Conservation (phyloP, 2,329 filamentous ascomycete genomes). For the Acrocalymma vagum region DNA sequence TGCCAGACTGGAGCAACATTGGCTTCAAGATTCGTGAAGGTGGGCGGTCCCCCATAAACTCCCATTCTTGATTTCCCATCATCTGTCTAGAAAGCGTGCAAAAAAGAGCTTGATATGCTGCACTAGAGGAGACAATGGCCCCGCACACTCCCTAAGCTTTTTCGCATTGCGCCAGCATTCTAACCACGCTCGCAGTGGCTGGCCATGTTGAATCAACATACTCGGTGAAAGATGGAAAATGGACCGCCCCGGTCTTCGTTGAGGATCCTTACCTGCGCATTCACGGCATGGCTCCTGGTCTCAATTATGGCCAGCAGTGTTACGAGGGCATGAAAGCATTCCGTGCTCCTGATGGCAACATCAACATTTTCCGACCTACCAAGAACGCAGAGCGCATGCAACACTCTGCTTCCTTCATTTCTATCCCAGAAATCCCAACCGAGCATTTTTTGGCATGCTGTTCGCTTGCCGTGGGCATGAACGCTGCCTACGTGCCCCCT, state of each 20-base stretch:
- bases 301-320: constrained; percentile 96
- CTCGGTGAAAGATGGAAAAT: constrained; percentile 75
- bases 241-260: constrained; percentile 82
- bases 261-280: constrained; percentile 84
- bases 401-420: constrained; percentile 83
- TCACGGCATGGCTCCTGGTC: constrained; percentile 92
- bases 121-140: no score
- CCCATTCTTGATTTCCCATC: background rate
- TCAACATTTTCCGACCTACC: constrained; percentile 87
- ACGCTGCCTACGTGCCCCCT: constrained; percentile 90
- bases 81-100: no score
- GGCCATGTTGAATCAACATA: constrained; percentile 92
- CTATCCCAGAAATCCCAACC: constrained; percentile 81
- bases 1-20: constrained; percentile 84
- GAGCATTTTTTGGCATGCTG: constrained; percentile 79
- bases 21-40: constrained; percentile 94
- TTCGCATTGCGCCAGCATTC: background rate
- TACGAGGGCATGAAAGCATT: constrained; percentile 99
- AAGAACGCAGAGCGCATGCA: constrained; percentile 87
- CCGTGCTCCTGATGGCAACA: constrained; percentile 75
- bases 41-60: constrained; percentile 53
- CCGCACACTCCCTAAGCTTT: no score
- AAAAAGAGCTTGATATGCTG: no score
- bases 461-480: constrained; percentile 82
- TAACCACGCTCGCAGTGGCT: constrained; percentile 69